phyloP scores from a whole-genome alignment of 768 basidiomycete species.

The Cubamyces sp. region DNA sequence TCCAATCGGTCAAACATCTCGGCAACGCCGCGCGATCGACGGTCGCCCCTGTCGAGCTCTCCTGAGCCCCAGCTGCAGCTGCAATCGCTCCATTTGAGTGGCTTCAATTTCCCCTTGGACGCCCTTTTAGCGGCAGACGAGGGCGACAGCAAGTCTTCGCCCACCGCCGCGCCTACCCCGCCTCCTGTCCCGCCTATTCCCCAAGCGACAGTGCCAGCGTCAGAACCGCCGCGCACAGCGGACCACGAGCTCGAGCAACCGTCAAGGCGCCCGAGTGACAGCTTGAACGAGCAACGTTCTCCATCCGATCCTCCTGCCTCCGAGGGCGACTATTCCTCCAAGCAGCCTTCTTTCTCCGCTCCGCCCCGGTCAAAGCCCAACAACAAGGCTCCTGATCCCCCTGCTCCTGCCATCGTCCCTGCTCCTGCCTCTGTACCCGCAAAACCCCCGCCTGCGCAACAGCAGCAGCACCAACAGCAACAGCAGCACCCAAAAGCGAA shows the following conservation, averaged over 20 bases:
- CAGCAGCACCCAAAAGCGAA: background rate
- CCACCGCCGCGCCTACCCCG: background rate
- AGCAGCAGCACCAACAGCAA: slow-evolving; percentile 2
- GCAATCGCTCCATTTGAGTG: slow-evolving; percentile 23
- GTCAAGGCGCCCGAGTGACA: background rate
- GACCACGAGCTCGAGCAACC: too few relatives aligned
- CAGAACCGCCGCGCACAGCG: background rate
- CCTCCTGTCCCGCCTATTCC: background rate
- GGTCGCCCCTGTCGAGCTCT: background rate
- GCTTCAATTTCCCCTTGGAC: slow-evolving; percentile 24
- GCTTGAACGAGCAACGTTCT: background rate
- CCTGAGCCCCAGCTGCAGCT: slow-evolving; percentile 11
- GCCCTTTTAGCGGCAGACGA: slow-evolving; percentile 8
- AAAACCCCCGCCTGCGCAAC: background rate
- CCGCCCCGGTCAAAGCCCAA: background rate
- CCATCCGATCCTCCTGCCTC: slow-evolving; percentile 5
- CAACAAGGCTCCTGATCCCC: background rate
- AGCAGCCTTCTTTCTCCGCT: background rate
- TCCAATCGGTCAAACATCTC: background rate
- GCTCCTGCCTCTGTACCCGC: background rate
- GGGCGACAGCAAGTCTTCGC: background rate
- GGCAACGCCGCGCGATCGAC: background rate
- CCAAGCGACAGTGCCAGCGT: background rate
- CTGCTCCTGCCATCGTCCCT: background rate
- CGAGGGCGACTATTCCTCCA: background rate